Evolutionary conservation across 164 flowering plant species (phyloP), one percentile per base, ranked within the genome.

Genomic region (grape (Vitis vinifera)): DNA sequence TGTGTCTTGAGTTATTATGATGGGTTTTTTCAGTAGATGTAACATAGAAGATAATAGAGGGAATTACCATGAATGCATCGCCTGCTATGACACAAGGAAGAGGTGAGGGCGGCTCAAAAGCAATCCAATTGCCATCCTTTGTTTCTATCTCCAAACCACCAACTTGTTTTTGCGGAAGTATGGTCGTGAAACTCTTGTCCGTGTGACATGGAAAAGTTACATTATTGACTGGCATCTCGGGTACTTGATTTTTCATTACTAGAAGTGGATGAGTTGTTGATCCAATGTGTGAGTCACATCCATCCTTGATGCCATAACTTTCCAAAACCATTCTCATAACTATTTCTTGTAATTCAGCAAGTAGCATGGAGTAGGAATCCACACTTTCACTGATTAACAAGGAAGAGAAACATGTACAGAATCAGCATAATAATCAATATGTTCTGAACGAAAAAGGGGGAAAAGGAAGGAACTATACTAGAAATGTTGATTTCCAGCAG

Each of bases 101-200:
- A 23, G 27, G 27, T 1, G 2, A 23, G 27, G 27, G 27, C 27
- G 27, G 27, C 27, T 23, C 27, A 23, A 23, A 23, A 23, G 27
- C 27, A 10, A 81, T 71, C 87, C 87, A 81, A 4, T 77, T 55
- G 10, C 73, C 84, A 53, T 79, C 75, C 16, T 69, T 77, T 3
- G 80, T 19, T 63, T 55, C 29, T 9, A 73, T 37, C 59, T 69
- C 68, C 23, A 73, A 23, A 10, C 74, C 74, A 11, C 23, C 10
- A 10, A 76, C 76, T 63, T 65, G 62, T 29, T 65, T 44, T 16
- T 76, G 79, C 48, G 60, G 73, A 23, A 77, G 64, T 14, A 73
- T 65, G 49, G 74, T 48, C n/a, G 29, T 66, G 57, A 69, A 55
- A 27, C 55, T 65, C 71, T 77, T 77, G 74, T 73, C 80, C 0